Evolutionary conservation across 768 basidiomycete species (phyloP), one percentile per base, ranked within the genome.

Genomic region (Lentinula guzmanii): DNA sequence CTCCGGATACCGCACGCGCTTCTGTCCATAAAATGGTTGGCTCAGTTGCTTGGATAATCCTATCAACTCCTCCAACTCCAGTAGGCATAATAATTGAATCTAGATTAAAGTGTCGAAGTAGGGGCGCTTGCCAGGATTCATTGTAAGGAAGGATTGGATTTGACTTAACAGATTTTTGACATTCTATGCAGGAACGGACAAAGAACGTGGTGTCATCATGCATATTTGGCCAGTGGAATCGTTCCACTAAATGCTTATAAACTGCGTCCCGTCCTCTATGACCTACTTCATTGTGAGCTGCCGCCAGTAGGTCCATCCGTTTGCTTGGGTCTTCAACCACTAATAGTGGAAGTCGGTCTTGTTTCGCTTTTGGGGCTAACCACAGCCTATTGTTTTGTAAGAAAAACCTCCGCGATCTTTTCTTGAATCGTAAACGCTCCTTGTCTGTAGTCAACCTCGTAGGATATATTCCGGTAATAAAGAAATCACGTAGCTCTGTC

Each of bases 181-280:
- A 77, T 5, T 66, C 61, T 15, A 70, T 61, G 62, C 76, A 78
- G 0, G 73, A 74, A 1, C 66, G 60, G 0, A 76, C 64, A 41
- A 71, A 74, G 53, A 67, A 74, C 1, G 65, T 43, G 3, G 74
- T 52, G 7, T 72, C 62, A 16, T 67, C 62, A 39, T 69, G 66
- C 69, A 76, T 70, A 56, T 72, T 68, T 0, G 72, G 77, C 77
- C 76, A 77, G 64, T 72, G 75, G 37, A 68, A 73, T 0, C 68
- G 61, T 3, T 75, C 68, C 0, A 33, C 13, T 1, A 75, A 58
- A 21, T 60, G 45, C 7, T 52, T 45, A 57, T 54, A 37, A 4
- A 16, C 70, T 0, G 71, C 61, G 21, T 75, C 70, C 0, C 69
- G 60, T 18, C 73, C 74, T 35, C 69, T 61, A 58, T 76, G 73